These are phyloP conservation scores for Neurospora sp. DNA, from an alignment of 495 filamentous ascomycete species.

Conservation along the genomic window DNA sequence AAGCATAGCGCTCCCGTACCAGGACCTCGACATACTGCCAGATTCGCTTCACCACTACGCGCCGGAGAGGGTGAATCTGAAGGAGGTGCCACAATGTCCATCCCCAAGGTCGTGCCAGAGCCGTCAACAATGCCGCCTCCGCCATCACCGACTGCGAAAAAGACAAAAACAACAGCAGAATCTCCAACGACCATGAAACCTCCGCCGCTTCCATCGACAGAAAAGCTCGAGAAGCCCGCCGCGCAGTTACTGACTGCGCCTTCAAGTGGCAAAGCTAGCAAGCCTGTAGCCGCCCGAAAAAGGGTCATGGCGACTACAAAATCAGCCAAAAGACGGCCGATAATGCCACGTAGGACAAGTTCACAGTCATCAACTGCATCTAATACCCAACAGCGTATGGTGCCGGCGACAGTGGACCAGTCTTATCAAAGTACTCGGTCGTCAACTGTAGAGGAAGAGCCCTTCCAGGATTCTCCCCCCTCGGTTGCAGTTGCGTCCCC, in stretches of 20 bases:
- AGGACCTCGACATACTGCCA: constrained; percentile 40
- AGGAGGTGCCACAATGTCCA: constrained; percentile 11
- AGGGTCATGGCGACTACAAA: constrained; percentile 28
- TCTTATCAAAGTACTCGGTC: not conserved
- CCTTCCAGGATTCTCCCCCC: not conserved
- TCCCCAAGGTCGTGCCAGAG: constrained; percentile 6
- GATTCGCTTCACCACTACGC: constrained; percentile 38
- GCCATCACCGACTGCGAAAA: not conserved
- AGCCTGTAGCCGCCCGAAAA: constrained; percentile 9
- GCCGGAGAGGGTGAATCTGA: constrained; percentile 26
- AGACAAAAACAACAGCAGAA: not conserved
- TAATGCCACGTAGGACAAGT: constrained; percentile 27
- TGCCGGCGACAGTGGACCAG: constrained; percentile 6
- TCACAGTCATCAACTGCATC: constrained; percentile 31
- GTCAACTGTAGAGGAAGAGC: not conserved
- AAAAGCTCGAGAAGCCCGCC: not conserved
- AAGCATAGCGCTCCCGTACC: constrained; percentile 39
- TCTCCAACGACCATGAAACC: constrained; percentile 11
- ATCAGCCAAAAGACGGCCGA: constrained; percentile 27
- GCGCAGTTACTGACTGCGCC: not conserved
- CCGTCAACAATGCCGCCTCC: constrained; percentile 14
- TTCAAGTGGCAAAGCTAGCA: not conserved
- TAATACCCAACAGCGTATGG: constrained; percentile 9
- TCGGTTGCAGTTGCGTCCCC: not conserved
- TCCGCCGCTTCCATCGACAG: constrained; percentile 10